Conservation (phyloP, 345 rosid species). For the Populus nigra region DNA sequence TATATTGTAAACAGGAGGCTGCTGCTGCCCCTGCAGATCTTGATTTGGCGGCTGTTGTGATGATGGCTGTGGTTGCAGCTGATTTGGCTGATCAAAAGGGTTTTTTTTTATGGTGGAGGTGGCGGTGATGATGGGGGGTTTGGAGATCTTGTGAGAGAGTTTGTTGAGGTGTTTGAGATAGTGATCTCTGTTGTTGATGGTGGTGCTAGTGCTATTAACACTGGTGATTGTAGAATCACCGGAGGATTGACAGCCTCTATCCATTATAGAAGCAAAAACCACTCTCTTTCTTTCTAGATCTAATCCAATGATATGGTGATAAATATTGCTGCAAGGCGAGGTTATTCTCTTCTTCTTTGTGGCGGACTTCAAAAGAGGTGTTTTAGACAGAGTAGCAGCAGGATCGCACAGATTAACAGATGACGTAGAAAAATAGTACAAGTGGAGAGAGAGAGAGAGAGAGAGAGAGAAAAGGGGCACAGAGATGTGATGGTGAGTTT, state of each 20-base stretch:
- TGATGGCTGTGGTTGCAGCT: neutral
- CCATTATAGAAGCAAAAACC: constrained; percentile 35
- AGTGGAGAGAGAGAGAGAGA: neutral
- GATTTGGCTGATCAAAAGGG: constrained; percentile 33
- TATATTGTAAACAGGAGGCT: constrained; percentile 88
- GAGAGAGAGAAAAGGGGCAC: neutral
- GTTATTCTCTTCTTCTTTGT: neutral
- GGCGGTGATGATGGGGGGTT: constrained; percentile 31
- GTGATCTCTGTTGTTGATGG: constrained; percentile 5
- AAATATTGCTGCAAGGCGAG: neutral
- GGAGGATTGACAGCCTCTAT: constrained; percentile 55
- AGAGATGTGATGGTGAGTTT: neutral
- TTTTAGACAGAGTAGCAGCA: neutral
- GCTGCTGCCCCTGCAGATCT: constrained; percentile 31
- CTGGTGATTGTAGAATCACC: constrained; percentile 40
- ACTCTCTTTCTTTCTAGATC: constrained; percentile 16
- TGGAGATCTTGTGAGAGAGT: constrained; percentile 82
- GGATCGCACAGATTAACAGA: neutral
- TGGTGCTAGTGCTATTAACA: constrained; percentile 19
- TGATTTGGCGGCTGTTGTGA: constrained; percentile 25
- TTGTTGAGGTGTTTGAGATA: constrained; percentile 68
- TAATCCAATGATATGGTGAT: constrained; percentile 2
- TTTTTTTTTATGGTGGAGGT: constrained; percentile 27
- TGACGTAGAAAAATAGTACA: neutral
- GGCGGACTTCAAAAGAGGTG: neutral